Evolutionary conservation across 768 basidiomycete species (phyloP), one percentile per base, ranked within the genome.

Genomic region (Solioccasus polychromus): DNA sequence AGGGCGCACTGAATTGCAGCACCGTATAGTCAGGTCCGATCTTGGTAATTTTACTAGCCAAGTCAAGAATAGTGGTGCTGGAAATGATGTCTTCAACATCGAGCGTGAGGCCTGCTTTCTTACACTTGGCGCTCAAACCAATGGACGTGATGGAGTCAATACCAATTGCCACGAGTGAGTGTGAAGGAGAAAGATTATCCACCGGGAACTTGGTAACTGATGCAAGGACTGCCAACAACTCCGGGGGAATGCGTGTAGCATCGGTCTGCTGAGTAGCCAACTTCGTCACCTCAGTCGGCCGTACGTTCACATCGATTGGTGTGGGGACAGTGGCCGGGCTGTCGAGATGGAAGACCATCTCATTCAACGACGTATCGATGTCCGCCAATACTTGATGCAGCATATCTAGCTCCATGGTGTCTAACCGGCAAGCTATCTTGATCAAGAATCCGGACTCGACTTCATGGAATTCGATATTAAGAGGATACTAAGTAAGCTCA

Each of bases 141-240:
- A 78, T 72, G 18, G 76, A 73, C 17, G 71, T 72, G 46, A 78
- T 77, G 2, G 76, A 78, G 52, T 77, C 76, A 10, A 77, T 60
- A 17, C 76, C 76, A 10, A 77, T 53, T 6, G 70, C 62, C 11
- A 62, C 61, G 15, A 76, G 63, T 4, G 67, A 66, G 6, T 71
- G 75, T 4, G 57, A 51, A 15, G 62, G 47, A 17, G 57, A 52
- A 5, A 77, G 58, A 17, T 58, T 50, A 4, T 66, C 59, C 8
- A 44, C 24, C 2, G 71, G 59, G 11, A 64, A 55, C 29, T 62
- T 62, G 5, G 64, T n/a, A 30, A 57, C 45, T 23, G 53, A 56
- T 22, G 43, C 44, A 17, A 60, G 35, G 15, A 38, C n/a, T 8
- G 15, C 35, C 23, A 46, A 36, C 19, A 60, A 26, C 15, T 25